Base-by-base conservation (phyloP, 768 basidiomycete genomes). In the Leccinum variicolor region DNA sequence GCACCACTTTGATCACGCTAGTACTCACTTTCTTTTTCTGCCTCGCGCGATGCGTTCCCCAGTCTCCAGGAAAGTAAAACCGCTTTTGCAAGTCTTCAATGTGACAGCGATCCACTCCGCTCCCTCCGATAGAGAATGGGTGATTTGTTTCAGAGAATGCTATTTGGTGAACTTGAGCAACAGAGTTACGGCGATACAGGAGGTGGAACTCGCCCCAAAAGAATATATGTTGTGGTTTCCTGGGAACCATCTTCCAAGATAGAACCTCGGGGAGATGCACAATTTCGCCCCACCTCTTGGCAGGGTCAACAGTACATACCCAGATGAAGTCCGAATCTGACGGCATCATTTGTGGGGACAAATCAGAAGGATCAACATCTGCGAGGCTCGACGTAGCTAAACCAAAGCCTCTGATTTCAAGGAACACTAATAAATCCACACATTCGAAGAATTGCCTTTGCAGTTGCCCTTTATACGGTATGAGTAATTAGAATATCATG, bases 61-160 rank as follows among this genome's bases (percentile, higher is more conserved):
- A 98, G 6, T 75, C 77, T 2, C 71, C 57, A n/a, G 94, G 94
- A 64, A 97, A 94, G 52, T 81, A 77, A 25, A 95, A 26, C 26
- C 83, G 85, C 64, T 84, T 86, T 25, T 94, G 77, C 28, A 98
- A 68, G 50, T 87, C 84, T 63, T 90, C 89, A 0, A 98, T 8
- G 26, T 79, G 21, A 94, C 92, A 1, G 81, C 84, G 39, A 90
- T 89, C 19, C 94, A 84, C 66, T 98, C 94, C 19, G 90, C 80
- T 2, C 84, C 86, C 0, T 26, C 26, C 26, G 26, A 94, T 97
- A 11, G 82, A 76, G 73, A 97, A 93, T 17, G 76, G 66, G 72
- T 87, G 91, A 70, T 92, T 94, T 94, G 96, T 96, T 76, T 98
- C 95, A 66, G 97, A 97, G 73, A 96, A 97, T 11, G 96, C 94